These are phyloP conservation scores for Lathyrus aphaca DNA, from an alignment of 306 rosid genomes.

Conservation along the genomic window DNA sequence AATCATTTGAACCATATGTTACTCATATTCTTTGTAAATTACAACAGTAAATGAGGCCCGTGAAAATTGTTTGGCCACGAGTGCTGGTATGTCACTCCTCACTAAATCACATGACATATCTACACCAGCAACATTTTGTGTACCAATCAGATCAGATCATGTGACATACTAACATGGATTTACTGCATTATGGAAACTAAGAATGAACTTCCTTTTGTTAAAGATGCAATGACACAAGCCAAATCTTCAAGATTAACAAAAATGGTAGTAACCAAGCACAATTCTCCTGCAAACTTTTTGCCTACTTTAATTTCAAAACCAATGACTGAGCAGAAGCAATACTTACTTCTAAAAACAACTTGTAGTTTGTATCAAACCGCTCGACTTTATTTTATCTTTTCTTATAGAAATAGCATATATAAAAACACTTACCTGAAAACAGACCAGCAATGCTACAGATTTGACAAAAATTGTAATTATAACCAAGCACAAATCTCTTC, in stretches of 20 bases:
- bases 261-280: not conserved
- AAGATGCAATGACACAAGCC: slow-evolving; percentile 1
- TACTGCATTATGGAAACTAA: not conserved
- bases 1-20: slow-evolving; percentile 4
- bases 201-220: slow-evolving; percentile 4
- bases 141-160: not conserved
- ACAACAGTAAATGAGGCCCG: slow-evolving; percentile 3
- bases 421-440: too few relatives aligned
- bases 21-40: slow-evolving; percentile 9
- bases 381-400: too few relatives aligned
- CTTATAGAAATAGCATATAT: too few relatives aligned
- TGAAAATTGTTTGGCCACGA: slow-evolving; percentile 6
- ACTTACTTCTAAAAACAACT: too few relatives aligned
- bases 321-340: too few relatives aligned
- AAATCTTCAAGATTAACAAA: slow-evolving; percentile 16
- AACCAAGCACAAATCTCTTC: not conserved
- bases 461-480: not conserved
- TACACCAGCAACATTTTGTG: slow-evolving; percentile 2
- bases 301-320: slow-evolving; percentile 8
- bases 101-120: slow-evolving; percentile 22
- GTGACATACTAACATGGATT: slow-evolving; percentile 10
- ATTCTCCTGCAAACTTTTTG: slow-evolving; percentile 15
- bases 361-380: too few relatives aligned
- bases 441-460: slow-evolving; percentile 2
- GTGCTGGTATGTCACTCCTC: slow-evolving; percentile 34